phyloP scores from a whole-genome alignment of 2,329 filamentous ascomycete species.

The Aulographum hederae region DNA sequence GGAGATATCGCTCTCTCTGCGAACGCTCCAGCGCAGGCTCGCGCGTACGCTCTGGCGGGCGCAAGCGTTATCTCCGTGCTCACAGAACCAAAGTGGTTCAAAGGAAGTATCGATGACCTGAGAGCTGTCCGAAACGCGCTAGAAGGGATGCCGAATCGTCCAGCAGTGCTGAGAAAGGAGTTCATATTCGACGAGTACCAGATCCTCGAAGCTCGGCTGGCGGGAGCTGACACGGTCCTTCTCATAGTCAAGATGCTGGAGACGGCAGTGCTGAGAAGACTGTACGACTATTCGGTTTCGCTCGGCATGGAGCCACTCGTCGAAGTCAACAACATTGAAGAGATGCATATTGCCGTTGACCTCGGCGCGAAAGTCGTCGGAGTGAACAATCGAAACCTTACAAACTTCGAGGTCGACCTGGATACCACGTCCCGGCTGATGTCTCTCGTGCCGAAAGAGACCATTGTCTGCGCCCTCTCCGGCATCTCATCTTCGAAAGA shows the following conservation, averaged over 20 bases:
- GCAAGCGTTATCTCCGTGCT: conserved; percentile 97
- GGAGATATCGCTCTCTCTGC: conserved; percentile 79
- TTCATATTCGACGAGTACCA: conserved; percentile 98
- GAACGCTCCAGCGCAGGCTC: conserved; percentile 76
- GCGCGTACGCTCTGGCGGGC: conserved; percentile 79
- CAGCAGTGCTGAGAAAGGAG: conserved; percentile 83
- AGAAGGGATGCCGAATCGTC: conserved; percentile 80
- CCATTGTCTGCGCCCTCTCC: conserved; percentile 82
- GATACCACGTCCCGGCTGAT: conserved; percentile 79
- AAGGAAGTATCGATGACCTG: conserved; percentile 89
- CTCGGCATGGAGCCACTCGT: conserved; percentile 96
- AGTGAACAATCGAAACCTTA: conserved; percentile 93
- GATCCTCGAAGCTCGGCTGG: conserved; percentile 81
- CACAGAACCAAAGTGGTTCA: conserved; percentile 98
- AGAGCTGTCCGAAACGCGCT: conserved; percentile 72
- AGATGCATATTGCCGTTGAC: conserved; percentile 76
- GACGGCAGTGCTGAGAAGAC: conserved; percentile 46
- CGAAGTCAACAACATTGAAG: conserved; percentile 84
- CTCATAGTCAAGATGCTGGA: conserved; percentile 98
- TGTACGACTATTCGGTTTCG: conserved; percentile 78
- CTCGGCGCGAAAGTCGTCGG: conserved; percentile 84
- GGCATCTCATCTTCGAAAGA: conserved; percentile 83
- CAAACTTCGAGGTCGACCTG: conserved; percentile 92
- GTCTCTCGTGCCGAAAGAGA: conserved; percentile 67
- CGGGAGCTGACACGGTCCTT: conserved; percentile 84